These are phyloP conservation scores for Trichoderma parareesei DNA, from an alignment of 495 filamentous ascomycete species.

Conservation along the genomic window DNA sequence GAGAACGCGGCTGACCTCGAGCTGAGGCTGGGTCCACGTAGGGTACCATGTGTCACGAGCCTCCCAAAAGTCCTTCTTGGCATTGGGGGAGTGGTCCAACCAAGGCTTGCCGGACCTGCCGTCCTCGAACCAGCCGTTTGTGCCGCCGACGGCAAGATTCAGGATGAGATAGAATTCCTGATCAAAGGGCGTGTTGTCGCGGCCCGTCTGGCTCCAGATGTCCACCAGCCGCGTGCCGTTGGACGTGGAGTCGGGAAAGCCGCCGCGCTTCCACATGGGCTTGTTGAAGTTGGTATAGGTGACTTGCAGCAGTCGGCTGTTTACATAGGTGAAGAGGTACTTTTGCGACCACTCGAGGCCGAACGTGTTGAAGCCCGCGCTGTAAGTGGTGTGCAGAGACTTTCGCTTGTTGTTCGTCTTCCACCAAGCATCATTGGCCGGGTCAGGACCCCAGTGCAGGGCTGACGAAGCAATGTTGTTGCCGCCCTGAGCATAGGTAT, in stretches of 20 bases:
- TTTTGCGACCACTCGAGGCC: slow-evolving; percentile 83
- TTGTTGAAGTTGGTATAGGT: slow-evolving; percentile 69
- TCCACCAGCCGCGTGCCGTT: slow-evolving; percentile 64
- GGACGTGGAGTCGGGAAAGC: slow-evolving; percentile 56
- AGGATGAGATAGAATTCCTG: slow-evolving; percentile 74
- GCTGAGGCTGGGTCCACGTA: slow-evolving; percentile 63
- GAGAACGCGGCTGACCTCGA: slow-evolving; percentile 64
- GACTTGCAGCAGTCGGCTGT: slow-evolving; percentile 70
- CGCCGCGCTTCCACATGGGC: slow-evolving; percentile 64
- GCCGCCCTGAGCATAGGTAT: slow-evolving; percentile 63
- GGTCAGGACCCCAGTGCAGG: slow-evolving; percentile 70
- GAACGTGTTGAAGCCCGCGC: slow-evolving; percentile 59
- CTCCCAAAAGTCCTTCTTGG: slow-evolving; percentile 68
- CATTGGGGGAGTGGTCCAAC: slow-evolving; percentile 57
- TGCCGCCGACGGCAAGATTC: slow-evolving; percentile 74
- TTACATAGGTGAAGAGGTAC: slow-evolving; percentile 80
- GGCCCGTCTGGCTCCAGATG: slow-evolving; percentile 58
- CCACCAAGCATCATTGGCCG: slow-evolving; percentile 61
- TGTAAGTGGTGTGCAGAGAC: slow-evolving; percentile 69
- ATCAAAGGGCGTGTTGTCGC: slow-evolving; percentile 66
- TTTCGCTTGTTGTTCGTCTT: slow-evolving; percentile 65
- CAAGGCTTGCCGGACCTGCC: slow-evolving; percentile 65
- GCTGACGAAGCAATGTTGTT: slow-evolving; percentile 77
- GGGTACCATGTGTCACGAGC: slow-evolving; percentile 59
- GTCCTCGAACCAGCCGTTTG: slow-evolving; percentile 81